phyloP scores from a whole-genome alignment of 176 grass and related monocot species.

The Bromus sterilis region DNA sequence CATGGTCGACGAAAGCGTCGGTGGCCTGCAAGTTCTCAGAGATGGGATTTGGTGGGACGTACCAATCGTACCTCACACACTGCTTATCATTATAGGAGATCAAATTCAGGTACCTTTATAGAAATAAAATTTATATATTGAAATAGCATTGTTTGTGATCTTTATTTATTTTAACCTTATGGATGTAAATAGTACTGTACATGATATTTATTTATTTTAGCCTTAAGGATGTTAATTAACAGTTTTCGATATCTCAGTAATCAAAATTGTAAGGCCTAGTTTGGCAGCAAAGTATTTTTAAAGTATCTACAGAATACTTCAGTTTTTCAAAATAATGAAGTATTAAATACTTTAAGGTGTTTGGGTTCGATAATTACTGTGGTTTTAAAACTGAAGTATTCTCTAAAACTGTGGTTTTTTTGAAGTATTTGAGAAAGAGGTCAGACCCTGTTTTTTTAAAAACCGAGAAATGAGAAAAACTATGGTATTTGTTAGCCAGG shows the following conservation, averaged over 20 bases:
- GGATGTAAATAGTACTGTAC: not conserved
- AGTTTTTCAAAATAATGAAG: too few relatives aligned
- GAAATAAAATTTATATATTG: not conserved
- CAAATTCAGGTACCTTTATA: conserved; percentile 28
- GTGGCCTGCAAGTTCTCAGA: conserved; percentile 36
- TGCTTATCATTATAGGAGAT: conserved; percentile 48
- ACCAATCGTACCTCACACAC: not conserved
- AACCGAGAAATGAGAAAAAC: too few relatives aligned
- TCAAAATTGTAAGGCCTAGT: not conserved
- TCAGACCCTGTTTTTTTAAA: too few relatives aligned
- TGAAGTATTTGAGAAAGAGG: too few relatives aligned
- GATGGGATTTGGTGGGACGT: conserved; percentile 41
- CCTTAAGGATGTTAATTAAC: not conserved
- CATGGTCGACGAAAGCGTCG: conserved; percentile 28
- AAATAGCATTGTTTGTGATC: not conserved
- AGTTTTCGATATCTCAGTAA: not conserved
- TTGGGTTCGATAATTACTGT: too few relatives aligned
- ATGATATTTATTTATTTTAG: not conserved
- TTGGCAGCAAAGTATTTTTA: too few relatives aligned
- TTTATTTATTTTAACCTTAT: not conserved
- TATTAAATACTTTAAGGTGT: too few relatives aligned
- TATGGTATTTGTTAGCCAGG: too few relatives aligned
- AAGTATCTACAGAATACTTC: too few relatives aligned
- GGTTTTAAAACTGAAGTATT: too few relatives aligned
- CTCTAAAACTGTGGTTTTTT: too few relatives aligned